Evolutionary conservation across 2,329 filamentous ascomycete genomes (phyloP), one percentile per base, ranked within the genome.

Genomic region (Pseudocercospora musae): DNA sequence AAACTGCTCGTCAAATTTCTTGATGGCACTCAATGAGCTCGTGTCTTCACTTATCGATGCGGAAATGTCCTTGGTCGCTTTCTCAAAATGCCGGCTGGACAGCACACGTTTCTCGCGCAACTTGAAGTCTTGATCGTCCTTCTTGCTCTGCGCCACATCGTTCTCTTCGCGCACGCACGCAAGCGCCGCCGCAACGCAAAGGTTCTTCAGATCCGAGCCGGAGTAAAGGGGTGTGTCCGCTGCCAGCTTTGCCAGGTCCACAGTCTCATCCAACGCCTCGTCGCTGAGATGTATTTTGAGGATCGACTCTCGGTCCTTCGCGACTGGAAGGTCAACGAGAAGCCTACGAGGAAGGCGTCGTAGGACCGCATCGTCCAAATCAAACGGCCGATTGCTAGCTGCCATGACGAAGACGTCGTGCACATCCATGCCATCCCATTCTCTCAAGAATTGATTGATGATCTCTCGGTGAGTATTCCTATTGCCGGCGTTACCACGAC

Each of bases 41-140:
- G 97, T 98, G 72, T 99, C 93, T 76, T 97, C 94, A 70, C 87
- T 93, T 68, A 97, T 93, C 71, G 91, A 96, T 0, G 95, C 92
- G 60, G 89, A 91, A 69, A 99, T 96, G 76, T 98, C 93, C 70
- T 87, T 85, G 71, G 96, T 82, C 1, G 92, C 95, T 68, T 87
- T 89, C 15, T 93, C 89, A 72, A 99, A 98, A 77, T 99, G 95
- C 1, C 81, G 76, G 21, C 78, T 77, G 3, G 79, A 81, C 29
- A 99, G 81, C 0, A 83, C 84, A 9, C 92, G 85, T 69, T 84
- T 87, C 67, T 87, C 84, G 0, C 91, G 89, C 72, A 91, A 92
- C 52, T 81, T 77, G 73, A 88, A 85, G 29, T 64, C 53, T 5
- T 68, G 68, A 40, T 67, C 70, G 46, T 29, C 69, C 65, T 60